Percentiles rank a stretch among this genome's conserved stretches.
Conservation (phyloP, 345 rosid species). For the Euclidium syriacum region DNA sequence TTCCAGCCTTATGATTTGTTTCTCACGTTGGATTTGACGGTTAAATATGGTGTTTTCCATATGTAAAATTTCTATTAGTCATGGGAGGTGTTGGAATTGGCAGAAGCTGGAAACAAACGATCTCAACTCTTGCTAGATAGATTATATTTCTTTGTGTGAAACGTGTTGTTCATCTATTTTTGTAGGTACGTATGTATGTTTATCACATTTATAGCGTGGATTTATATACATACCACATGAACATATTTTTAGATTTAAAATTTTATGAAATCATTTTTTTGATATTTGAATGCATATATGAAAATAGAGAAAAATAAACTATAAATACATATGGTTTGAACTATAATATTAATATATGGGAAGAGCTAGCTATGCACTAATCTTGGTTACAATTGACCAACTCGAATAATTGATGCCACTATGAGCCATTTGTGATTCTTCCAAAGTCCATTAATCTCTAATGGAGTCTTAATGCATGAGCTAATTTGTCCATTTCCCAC, state of each 20-base stretch:
- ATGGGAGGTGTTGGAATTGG: too few species aligned
- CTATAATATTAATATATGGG: background rate
- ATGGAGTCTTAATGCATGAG: slow-evolving; percentile 35
- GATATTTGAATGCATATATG: background rate
- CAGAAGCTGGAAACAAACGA: too few species aligned
- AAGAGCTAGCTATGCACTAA: slow-evolving; percentile 23
- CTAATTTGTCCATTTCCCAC: slow-evolving; percentile 39
- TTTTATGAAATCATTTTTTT: background rate
- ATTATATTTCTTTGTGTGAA: too few species aligned
- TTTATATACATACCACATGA: background rate
- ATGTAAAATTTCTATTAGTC: too few species aligned
- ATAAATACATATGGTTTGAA: background rate
- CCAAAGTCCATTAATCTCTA: slow-evolving; percentile 27
- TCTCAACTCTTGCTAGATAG: too few species aligned
- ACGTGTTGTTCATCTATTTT: too few species aligned
- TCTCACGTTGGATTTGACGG: too few species aligned
- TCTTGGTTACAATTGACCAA: slow-evolving; percentile 27
- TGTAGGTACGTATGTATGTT: too few species aligned
- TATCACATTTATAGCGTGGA: too few species aligned
- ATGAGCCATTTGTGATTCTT: slow-evolving; percentile 25
- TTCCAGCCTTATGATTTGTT: too few species aligned
- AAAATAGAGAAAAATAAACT: background rate
- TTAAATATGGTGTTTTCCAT: too few species aligned
- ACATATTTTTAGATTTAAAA: background rate
- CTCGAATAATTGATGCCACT: slow-evolving; percentile 30